These are phyloP conservation scores for Kwoniella sp. DNA, from an alignment of 768 basidiomycete genomes.

Conservation along the genomic window DNA sequence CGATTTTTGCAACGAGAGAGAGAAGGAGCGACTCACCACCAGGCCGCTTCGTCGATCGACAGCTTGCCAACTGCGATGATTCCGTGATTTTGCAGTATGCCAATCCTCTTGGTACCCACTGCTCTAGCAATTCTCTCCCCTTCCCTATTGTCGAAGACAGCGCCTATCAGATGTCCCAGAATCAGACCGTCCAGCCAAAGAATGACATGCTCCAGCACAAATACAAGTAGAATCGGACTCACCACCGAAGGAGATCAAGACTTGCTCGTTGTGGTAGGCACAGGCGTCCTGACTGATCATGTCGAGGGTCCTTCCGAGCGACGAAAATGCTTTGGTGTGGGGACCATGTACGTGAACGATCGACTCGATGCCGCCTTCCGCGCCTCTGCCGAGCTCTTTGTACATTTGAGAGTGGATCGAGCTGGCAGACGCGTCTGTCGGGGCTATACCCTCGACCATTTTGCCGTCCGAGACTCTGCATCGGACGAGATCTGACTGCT, in stretches of 20 bases:
- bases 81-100: conserved; percentile 39
- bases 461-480: conserved; percentile 21
- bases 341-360: conserved; percentile 45
- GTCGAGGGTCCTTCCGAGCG: conserved; percentile 32
- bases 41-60: conserved; percentile 43
- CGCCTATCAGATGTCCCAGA: conserved; percentile 24
- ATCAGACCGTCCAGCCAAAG: no score
- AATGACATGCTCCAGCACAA: not conserved
- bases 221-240: conserved; percentile 4
- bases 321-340: conserved; percentile 40
- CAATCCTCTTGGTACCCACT: conserved; percentile 30
- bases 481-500: conserved; percentile 36
- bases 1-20: no score
- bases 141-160: conserved; percentile 34
- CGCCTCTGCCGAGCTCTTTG: conserved; percentile 29
- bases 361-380: conserved; percentile 36
- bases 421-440: conserved; percentile 37
- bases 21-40: conserved; percentile 29
- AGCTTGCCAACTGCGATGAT: conserved; percentile 28
- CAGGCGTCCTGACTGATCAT: conserved; percentile 44
- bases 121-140: conserved; percentile 34
- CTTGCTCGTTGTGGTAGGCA: conserved; percentile 32
- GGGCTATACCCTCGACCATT: conserved; percentile 34
- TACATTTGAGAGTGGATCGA: conserved; percentile 42
- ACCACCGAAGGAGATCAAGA: conserved; percentile 42